Evolutionary conservation across 23 red algal genomes (phyloP).

Genomic region (Cyanidium caldarium): DNA sequence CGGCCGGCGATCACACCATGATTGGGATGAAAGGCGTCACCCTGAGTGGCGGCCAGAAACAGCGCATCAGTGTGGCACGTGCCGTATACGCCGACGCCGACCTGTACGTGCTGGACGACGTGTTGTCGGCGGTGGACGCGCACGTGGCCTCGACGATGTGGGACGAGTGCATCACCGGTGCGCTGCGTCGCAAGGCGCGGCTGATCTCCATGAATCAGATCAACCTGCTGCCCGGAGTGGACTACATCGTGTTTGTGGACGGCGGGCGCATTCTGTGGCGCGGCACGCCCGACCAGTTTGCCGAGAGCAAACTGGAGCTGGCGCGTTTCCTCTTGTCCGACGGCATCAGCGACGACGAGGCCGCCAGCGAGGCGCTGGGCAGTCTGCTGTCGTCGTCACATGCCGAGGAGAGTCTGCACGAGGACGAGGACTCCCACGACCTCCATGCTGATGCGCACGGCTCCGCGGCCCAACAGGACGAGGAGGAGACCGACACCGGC

Average conservation of each 20-base stretch:
- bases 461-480: conserved; percentile 21
- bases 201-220: conserved; percentile 57
- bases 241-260: conserved; percentile 30
- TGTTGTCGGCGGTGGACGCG: conserved; percentile 63
- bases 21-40: conserved; percentile 58
- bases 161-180: conserved; percentile 32
- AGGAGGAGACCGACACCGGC: conserved; percentile 55
- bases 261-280: conserved; percentile 28
- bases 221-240: conserved; percentile 37
- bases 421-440: not conserved
- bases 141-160: conserved; percentile 54
- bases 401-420: not conserved
- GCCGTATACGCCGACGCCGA: conserved; percentile 61
- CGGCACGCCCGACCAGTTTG: conserved; percentile 20
- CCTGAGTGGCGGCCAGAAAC: conserved; percentile 52
- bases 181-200: conserved; percentile 20
- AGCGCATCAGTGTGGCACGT: conserved; percentile 41
- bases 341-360: conserved; percentile 1
- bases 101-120: conserved; percentile 51
- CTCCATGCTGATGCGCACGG: not conserved
- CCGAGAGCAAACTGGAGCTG: conserved; percentile 34
- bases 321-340: conserved; percentile 13
- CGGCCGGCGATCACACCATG: conserved; percentile 50
- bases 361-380: not conserved
- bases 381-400: not conserved